Base-by-base conservation (phyloP, 108 stramenopile genomes). In the Cyclotella choctawhatcheeana region DNA sequence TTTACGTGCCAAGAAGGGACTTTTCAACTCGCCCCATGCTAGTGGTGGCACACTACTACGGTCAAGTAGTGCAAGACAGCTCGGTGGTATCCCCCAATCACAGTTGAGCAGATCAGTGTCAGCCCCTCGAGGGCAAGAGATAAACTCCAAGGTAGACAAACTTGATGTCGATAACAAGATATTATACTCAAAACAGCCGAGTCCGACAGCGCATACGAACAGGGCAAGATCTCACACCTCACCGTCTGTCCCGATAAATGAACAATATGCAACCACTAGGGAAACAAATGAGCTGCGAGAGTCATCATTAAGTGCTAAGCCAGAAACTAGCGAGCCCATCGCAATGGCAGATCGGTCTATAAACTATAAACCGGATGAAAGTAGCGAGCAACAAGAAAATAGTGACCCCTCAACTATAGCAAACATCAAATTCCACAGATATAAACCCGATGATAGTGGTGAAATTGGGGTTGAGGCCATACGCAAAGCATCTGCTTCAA, bases 1-100 rank as follows among this genome's bases (percentile, higher is more conserved):
- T 67, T 67, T 67, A 40, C 66, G 66, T 52, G 66, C 66, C 18
- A 67, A 53, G 33, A 67, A 45, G 52, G 66, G 55, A 31, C 55
- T 56, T 12, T n/a, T n/a, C 10, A 56, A 56, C 31, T 17, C 29
- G 12, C 10, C 27, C 1, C 24, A 40, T 16, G 35, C 22, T 14
- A 21, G 35, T 43, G 52, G 54, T 44, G 50, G 27, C 33, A 40
- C 6, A 10, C n/a, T 48, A 4, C 12, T 4, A 4, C 12, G 47
- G 17, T 48, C 47, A 48, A 48, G 18, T n/a, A 48, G 47, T 48
- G 47, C 47, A 17, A 48, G 16, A n/a, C 8, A n/a, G 8, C 47
- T 40, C 12, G 12, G 12, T 40, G 37, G 8, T 6, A 12, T 48
- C 18, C n/a, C n/a, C 6, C 37, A 40, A n/a, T n/a, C 47, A 4